These are phyloP conservation scores for Saccharomyces hybrid DNA, from an alignment of 1,139 yeast genomes.

Conservation along the genomic window DNA sequence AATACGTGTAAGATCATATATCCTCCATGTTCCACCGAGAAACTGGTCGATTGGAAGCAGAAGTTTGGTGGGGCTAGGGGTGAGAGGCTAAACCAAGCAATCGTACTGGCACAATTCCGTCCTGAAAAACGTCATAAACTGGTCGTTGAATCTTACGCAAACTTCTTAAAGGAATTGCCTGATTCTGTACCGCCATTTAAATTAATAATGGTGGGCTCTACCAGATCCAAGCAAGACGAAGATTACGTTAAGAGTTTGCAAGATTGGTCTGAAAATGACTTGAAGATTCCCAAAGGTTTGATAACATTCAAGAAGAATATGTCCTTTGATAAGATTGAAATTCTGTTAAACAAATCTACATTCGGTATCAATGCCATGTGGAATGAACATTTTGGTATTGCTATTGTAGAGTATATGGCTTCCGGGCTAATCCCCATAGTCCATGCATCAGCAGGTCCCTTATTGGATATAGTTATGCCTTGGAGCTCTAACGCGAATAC, in stretches of 20 bases:
- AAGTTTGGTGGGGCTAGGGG: not conserved
- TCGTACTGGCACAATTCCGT: slow-evolving; percentile 87
- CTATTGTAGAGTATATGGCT: slow-evolving; percentile 88
- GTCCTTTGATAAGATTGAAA: slow-evolving; percentile 54
- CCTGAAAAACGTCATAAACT: slow-evolving; percentile 88
- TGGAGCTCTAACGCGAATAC: slow-evolving; percentile 34
- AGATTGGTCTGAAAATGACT: slow-evolving; percentile 36
- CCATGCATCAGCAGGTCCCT: slow-evolving; percentile 94
- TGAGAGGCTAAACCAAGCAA: slow-evolving; percentile 39
- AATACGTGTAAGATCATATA: slow-evolving; percentile 44
- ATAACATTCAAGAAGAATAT: slow-evolving; percentile 72
- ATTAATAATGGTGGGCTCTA: slow-evolving; percentile 74
- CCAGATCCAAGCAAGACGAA: slow-evolving; percentile 63
- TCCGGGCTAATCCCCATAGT: slow-evolving; percentile 82
- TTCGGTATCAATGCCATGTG: slow-evolving; percentile 95
- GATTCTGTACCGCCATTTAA: slow-evolving; percentile 35
- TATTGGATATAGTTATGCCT: slow-evolving; percentile 70
- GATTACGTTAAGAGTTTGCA: slow-evolving; percentile 47
- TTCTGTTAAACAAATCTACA: slow-evolving; percentile 49
- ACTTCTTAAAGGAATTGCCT: slow-evolving; percentile 32
- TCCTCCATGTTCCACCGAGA: slow-evolving; percentile 81
- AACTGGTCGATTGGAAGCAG: slow-evolving; percentile 38
- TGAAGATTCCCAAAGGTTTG: slow-evolving; percentile 41
- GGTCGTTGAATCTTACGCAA: slow-evolving; percentile 54
- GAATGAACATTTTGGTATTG: slow-evolving; percentile 98